Base-by-base conservation (phyloP, 345 rosid genomes). In the Aurinia saxatilis region DNA sequence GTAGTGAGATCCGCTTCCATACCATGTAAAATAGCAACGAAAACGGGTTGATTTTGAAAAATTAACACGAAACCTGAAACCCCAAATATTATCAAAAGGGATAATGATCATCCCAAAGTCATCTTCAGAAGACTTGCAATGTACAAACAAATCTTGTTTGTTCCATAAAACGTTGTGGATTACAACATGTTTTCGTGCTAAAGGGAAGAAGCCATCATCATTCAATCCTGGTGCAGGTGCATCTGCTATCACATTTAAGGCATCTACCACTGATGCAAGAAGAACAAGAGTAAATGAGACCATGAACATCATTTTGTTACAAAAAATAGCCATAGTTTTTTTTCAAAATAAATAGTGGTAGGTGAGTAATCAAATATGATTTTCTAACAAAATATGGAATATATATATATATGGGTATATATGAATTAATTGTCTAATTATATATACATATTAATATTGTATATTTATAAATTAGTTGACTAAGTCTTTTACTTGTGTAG, bases 61-160 rank as follows among this genome's bases (percentile, higher is more conserved):
- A 15, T 52, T 41, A 15, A 55, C 70, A 54, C 37, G 62, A 45
- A 65, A 65, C 5, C 48, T 37, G 10, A 66, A 66, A 8, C 2
- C 40, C 56, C 47, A 45, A 9, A 2, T 1, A 1, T 1, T 10
- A 36, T 27, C 4, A 21, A 31, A 55, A 55, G 25, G 63, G 8
- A 66, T 27, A 36, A 2, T 55, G 6, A 36, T 7, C 31, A 55
- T 0, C 10, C 63, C 48, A 1, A 46, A 17, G 29, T 55, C 64
- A 37, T 29, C 12, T 2, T 47, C 49, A n/a, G 4, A 17, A 47
- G 71, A 56, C 10, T 1, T 66, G 40, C 63, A 57, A 47, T 66
- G 56, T 18, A 37, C 48, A 37, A 55, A 25, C 1, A 66, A 7
- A 17, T 0, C 17, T 17, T 25, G 1, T 2, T 0, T 4, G 40